phyloP scores from a whole-genome alignment of 2,329 filamentous ascomycete genomes.

The Talaromyces marneffei region DNA sequence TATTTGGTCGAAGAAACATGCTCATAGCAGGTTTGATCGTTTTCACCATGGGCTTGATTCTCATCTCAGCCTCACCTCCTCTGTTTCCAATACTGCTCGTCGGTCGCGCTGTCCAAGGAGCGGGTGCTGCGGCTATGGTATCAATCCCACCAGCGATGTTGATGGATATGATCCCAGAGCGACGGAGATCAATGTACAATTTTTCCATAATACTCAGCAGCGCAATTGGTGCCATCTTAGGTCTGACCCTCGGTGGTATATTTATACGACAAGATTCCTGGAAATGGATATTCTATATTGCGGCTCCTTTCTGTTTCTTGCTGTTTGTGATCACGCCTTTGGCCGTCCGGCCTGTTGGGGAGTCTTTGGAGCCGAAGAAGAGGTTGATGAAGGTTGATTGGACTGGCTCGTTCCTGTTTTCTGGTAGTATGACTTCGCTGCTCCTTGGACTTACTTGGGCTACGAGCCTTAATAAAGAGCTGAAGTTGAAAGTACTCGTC shows the following conservation, averaged over 20 bases:
- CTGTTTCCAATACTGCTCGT: conserved; percentile 8
- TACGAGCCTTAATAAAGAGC: neutral
- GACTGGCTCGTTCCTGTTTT: conserved; percentile 10
- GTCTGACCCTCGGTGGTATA: neutral
- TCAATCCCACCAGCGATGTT: conserved; percentile 4
- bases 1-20: conserved; percentile 1
- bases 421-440: conserved; percentile 3
- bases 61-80: neutral
- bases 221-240: conserved; percentile 4
- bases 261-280: conserved; percentile 2
- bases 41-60: conserved; percentile 7
- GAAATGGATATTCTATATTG: conserved; percentile 14
- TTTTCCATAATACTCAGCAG: neutral
- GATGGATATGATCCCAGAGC: conserved; percentile 3
- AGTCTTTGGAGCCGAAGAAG: neutral
- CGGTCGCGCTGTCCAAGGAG: conserved; percentile 10
- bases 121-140: conserved; percentile 4
- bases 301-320: conserved; percentile 5
- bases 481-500: conserved; percentile 1
- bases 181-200: conserved; percentile 3
- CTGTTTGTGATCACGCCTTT: conserved; percentile 1
- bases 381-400: conserved; percentile 11
- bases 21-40: conserved; percentile 5
- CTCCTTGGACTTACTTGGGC: conserved; percentile 9
- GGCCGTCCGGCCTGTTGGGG: conserved; percentile 3